Evolutionary conservation across 2,329 filamentous ascomycete genomes (phyloP), one percentile per base, ranked within the genome.

Genomic region (Ophiostoma pallidulum): DNA sequence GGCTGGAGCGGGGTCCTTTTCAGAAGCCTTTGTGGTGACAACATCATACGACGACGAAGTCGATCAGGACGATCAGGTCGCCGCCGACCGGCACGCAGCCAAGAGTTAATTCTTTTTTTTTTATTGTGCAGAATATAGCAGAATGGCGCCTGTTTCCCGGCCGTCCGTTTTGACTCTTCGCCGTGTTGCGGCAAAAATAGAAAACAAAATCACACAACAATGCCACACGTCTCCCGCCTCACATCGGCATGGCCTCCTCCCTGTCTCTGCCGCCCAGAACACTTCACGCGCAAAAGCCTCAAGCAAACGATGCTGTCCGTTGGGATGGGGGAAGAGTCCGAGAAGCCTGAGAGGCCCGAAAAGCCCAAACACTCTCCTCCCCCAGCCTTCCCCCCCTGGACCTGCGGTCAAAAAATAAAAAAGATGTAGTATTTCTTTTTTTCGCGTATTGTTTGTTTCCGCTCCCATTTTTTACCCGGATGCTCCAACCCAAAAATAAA

Each of bases 351-450:
- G n/a, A n/a, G n/a, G n/a, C n/a, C n/a, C n/a, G n/a, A n/a, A n/a
- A n/a, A n/a, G n/a, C n/a, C n/a, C n/a, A n/a, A n/a, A n/a, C n/a
- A n/a, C n/a, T n/a, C n/a, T n/a, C n/a, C n/a, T n/a, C n/a, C n/a
- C n/a, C n/a, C n/a, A n/a, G n/a, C n/a, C n/a, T n/a, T n/a, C n/a
- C n/a, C n/a, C n/a, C n/a, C n/a, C n/a, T n/a, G n/a, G n/a, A n/a
- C n/a, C n/a, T 28, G 24, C 10, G 24, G 24, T 28, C 24, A 10
- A 28, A 28, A 28, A 14, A 37, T 40, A 41, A 51, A 47, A 48
- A 36, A 41, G 24, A 32, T 29, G 33, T n/a, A n/a, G n/a, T n/a
- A n/a, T n/a, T n/a, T n/a, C 40, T 46, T 52, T 50, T 38, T 22
- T 37, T 40, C 42, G 24, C 19, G 28, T 22, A 38, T 40, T 33